These are phyloP conservation scores for Stramenopiles sp. DNA, from an alignment of 352 stramenopile genomes.

Conservation along the genomic window DNA sequence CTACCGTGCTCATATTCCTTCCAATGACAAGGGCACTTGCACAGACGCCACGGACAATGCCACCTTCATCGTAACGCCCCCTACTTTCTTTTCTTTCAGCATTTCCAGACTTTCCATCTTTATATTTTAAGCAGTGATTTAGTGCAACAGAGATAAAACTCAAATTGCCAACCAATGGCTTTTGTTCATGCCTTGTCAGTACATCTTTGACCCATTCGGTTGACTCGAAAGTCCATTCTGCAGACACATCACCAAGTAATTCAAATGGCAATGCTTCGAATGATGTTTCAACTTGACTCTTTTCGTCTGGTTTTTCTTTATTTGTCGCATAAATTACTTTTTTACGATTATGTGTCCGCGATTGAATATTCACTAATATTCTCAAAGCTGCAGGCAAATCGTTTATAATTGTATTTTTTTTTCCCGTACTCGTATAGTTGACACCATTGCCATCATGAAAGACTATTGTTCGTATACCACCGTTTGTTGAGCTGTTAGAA, in stretches of 20 bases:
- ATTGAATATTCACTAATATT: not conserved
- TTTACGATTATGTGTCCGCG: not conserved
- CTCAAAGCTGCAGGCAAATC: not conserved
- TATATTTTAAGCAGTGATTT: too few species aligned
- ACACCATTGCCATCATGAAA: not conserved
- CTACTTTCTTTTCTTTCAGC: too few species aligned
- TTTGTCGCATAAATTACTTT: not conserved
- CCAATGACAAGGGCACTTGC: not conserved
- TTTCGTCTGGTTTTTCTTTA: not conserved
- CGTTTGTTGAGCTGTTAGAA: not conserved
- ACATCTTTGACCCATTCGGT: not conserved
- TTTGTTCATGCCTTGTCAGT: not conserved
- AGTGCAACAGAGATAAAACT: not conserved
- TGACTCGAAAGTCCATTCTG: not conserved
- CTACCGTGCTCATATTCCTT: not conserved
- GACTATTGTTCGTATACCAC: not conserved
- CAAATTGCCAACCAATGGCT: not conserved
- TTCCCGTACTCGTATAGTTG: not conserved
- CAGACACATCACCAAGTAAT: not conserved
- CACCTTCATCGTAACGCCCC: not conserved
- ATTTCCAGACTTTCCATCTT: too few species aligned
- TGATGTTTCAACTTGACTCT: not conserved
- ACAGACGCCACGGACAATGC: not conserved
- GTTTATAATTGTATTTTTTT: not conserved
- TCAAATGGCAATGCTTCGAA: not conserved